Conservation (phyloP, 257 asterid genomes). For the Euphrasia confusa region DNA sequence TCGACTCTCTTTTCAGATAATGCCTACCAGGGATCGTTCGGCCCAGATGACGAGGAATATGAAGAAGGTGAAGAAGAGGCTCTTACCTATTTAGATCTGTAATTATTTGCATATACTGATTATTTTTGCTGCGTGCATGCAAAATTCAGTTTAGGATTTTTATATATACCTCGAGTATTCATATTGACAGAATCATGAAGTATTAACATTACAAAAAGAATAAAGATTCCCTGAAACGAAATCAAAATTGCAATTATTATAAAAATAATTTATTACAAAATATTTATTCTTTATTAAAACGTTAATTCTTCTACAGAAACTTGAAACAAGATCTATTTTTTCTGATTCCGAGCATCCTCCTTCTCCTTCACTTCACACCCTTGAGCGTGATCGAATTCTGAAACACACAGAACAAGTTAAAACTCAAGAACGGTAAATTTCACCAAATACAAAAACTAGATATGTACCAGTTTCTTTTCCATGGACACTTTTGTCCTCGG, state of each 20-base stretch:
- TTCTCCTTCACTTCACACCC: conserved; percentile 68
- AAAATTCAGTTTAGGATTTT: too few species aligned
- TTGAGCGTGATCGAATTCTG: conserved; percentile 40
- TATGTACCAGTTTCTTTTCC: conserved; percentile 22
- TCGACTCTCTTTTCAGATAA: conserved; percentile 45
- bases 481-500: conserved; percentile 22
- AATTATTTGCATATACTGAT: not conserved
- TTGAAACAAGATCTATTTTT: not conserved
- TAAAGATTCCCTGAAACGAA: too few species aligned
- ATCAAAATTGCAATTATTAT: too few species aligned
- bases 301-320: too few species aligned
- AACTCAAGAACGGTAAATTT: not conserved
- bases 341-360: conserved; percentile 35
- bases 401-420: not conserved
- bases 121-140: not conserved
- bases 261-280: too few species aligned
- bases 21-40: conserved; percentile 27
- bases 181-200: too few species aligned
- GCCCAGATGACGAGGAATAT: conserved; percentile 38
- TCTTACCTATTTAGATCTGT: conserved; percentile 30
- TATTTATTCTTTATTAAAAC: too few species aligned
- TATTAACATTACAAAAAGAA: too few species aligned
- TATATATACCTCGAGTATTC: too few species aligned
- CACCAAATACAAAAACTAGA: not conserved
- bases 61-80: conserved; percentile 45